These are phyloP conservation scores for Oenanthe sinensis DNA, from an alignment of 129 eudicot genomes.

Conservation along the genomic window DNA sequence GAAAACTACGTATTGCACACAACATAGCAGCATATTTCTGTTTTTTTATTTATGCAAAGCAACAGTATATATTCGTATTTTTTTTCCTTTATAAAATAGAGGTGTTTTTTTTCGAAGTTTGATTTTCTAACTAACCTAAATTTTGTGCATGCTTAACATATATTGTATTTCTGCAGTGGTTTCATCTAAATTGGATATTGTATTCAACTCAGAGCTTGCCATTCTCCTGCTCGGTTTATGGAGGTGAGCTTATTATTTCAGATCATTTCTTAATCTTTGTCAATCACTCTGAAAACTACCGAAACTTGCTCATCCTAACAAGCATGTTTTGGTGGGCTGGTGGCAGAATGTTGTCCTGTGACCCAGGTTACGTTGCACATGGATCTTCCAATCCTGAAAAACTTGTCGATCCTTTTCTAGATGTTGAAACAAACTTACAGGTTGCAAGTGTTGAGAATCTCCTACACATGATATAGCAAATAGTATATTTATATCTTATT, in stretches of 20 bases:
- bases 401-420: slow-evolving; percentile 12
- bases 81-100: not conserved
- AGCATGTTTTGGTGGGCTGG: slow-evolving; percentile 16
- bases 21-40: too few relatives aligned
- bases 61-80: not conserved
- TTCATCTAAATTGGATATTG: slow-evolving; percentile 20
- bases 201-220: slow-evolving; percentile 15
- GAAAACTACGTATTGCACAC: too few relatives aligned
- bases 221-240: slow-evolving; percentile 21
- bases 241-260: slow-evolving; percentile 21
- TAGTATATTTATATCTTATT: not conserved
- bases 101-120: not conserved
- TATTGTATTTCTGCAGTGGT: slow-evolving; percentile 18
- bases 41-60: too few relatives aligned
- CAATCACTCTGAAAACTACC: not conserved
- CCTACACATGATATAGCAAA: slow-evolving; percentile 10
- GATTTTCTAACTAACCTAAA: not conserved
- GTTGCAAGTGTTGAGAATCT: slow-evolving; percentile 23
- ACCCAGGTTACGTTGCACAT: slow-evolving; percentile 33
- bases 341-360: slow-evolving; percentile 25
- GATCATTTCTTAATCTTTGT: not conserved
- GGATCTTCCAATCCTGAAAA: slow-evolving; percentile 19
- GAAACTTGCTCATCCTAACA: slow-evolving; percentile 1
- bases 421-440: slow-evolving; percentile 33
- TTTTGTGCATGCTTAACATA: not conserved